These are phyloP conservation scores for Luzula sylvatica DNA, from an alignment of 176 grass and related monocot genomes.

Conservation along the genomic window DNA sequence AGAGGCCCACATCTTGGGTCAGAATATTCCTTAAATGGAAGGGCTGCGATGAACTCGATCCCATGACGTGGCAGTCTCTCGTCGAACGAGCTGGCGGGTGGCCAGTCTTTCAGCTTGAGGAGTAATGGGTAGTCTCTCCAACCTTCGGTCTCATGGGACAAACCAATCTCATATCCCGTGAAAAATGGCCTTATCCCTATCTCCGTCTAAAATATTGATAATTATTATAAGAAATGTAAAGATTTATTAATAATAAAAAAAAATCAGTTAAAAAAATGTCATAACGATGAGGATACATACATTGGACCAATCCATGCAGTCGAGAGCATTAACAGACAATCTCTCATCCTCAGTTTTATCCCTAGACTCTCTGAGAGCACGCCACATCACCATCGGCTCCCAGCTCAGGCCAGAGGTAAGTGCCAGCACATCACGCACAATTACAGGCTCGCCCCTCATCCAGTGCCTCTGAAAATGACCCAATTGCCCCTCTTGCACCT, in stretches of 20 bases:
- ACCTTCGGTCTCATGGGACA: neutral
- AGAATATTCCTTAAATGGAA: slow-evolving; percentile 76
- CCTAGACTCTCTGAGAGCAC: slow-evolving; percentile 57
- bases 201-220: slow-evolving; percentile 32
- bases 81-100: slow-evolving; percentile 52
- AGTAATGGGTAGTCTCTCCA: slow-evolving; percentile 43
- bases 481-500: slow-evolving; percentile 38
- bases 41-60: slow-evolving; percentile 49
- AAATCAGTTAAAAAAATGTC: neutral
- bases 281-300: slow-evolving; percentile 18
- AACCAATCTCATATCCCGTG: slow-evolving; percentile 44
- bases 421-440: slow-evolving; percentile 56
- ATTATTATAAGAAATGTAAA: neutral
- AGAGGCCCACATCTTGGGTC: slow-evolving; percentile 52
- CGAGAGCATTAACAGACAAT: slow-evolving; percentile 41
- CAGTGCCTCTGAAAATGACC: slow-evolving; percentile 85
- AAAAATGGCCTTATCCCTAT: slow-evolving; percentile 65
- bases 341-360: slow-evolving; percentile 24
- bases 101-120: slow-evolving; percentile 89
- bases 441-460: slow-evolving; percentile 68
- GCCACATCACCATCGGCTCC: slow-evolving; percentile 99
- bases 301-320: slow-evolving; percentile 45
- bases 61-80: slow-evolving; percentile 58
- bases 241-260: too few species aligned
- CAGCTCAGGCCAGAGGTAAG: slow-evolving; percentile 84